Base-by-base conservation (phyloP, 305 asterid genomes). In the Fraxinus platypoda region DNA sequence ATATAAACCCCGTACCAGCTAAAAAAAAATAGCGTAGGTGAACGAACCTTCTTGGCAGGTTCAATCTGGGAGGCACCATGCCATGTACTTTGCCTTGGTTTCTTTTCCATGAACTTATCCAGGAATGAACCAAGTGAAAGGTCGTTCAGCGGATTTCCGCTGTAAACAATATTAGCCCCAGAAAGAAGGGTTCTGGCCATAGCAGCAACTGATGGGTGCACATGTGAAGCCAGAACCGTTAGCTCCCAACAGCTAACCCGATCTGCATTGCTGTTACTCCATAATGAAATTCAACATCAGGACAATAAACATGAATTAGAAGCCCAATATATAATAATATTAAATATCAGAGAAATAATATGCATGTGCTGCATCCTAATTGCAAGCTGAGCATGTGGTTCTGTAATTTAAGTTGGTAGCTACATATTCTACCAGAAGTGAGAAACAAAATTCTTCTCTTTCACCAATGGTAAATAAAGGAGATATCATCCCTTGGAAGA, bases 21-120 rank as follows among this genome's bases (percentile, higher is more conserved):
- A 52, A 52, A 52, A 17, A n/a, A 6, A 57, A 5, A 19, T 19
- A 5, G 23, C 3, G 13, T 21, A 76, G 35, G 66, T 2, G 5
- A 52, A 80, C 91, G 54, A 46, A 94, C 98, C 97, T 94, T 94
- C 90, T 94, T 93, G 52, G 95, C 87, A 8, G 99, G 99, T 88
- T 94, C 98, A 77, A 96, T 94, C 75, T 94, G 90, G 62, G 98
- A 92, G 80, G 93, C 94, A 64, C 94, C 99, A 17, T 93, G 99
- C 98, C 99, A 96, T 52, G 91, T 85, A 77, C 78, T 90, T 82
- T 90, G 94, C 85, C 89, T 94, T 41, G 98, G 95, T 86, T 93
- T 96, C 93, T 94, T 96, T 88, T 96, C 99, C 97, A 94, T 94
- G 88, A 96, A 92, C 88, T 96, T 96, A 90, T 96, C 97, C 82